Evolutionary conservation across 768 basidiomycete species (phyloP).

Genomic region (Panaeolus papilionaceus): DNA sequence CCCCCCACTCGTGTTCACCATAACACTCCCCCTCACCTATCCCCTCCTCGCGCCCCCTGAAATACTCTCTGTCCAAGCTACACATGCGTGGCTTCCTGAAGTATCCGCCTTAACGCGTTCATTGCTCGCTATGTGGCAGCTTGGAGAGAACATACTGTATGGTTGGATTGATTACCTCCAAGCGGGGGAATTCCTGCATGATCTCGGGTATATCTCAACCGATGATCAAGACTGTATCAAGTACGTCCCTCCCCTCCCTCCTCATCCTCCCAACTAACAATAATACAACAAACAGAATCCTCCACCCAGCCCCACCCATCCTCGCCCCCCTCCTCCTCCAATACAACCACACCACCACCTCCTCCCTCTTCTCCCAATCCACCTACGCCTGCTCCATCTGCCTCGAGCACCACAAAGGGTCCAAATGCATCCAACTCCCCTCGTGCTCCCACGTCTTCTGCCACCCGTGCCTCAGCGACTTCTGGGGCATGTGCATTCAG

Average conservation of each 20-base stretch:
- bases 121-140: conserved; percentile 59
- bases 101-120: conserved; percentile 39
- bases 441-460: conserved; percentile 82
- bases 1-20: conserved; percentile 63
- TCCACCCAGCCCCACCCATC: conserved; percentile 58
- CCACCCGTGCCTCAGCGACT: conserved; percentile 71
- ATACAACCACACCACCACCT: conserved; percentile 50
- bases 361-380: conserved; percentile 59
- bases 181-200: conserved; percentile 62
- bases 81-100: conserved; percentile 62
- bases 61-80: conserved; percentile 56
- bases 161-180: conserved; percentile 74
- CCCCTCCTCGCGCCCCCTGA: conserved; percentile 57
- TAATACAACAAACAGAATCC: conserved; percentile 43
- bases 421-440: conserved; percentile 65
- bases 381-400: conserved; percentile 80
- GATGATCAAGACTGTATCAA: background rate
- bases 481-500: conserved; percentile 77
- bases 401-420: conserved; percentile 72
- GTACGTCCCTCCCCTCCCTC: conserved; percentile 36
- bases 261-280: conserved; percentile 17
- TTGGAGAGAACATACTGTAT: conserved; percentile 64
- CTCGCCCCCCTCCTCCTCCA: conserved; percentile 52
- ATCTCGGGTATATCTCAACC: conserved; percentile 14
- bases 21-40: conserved; percentile 58